phyloP scores from a whole-genome alignment of 306 rosid genomes.

The Cucumis melo region DNA sequence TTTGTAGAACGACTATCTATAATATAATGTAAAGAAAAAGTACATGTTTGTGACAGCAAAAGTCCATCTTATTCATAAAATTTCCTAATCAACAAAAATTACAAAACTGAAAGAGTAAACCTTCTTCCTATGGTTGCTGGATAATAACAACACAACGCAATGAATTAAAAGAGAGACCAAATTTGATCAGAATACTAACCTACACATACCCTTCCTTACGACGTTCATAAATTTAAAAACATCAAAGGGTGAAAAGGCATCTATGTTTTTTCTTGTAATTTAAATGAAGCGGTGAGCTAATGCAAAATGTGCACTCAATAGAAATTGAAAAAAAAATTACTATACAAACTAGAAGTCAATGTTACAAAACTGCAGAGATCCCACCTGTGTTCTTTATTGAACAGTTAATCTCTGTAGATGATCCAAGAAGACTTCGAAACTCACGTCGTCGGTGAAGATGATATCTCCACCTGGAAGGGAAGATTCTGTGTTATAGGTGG shows the following conservation, averaged over 20 bases:
- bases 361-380: conserved; percentile 17
- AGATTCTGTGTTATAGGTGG: conserved; percentile 66
- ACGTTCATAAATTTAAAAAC: not conserved
- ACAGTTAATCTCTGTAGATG: conserved; percentile 95
- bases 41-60: not conserved
- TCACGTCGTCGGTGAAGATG: conserved; percentile 83
- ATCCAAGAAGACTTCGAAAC: conserved; percentile 92
- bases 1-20: not conserved
- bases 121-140: not conserved
- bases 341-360: conserved; percentile 20
- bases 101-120: not conserved
- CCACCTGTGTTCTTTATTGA: conserved; percentile 28
- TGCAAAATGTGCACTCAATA: not conserved
- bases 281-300: not conserved
- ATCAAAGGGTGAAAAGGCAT: not conserved
- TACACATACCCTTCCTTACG: not conserved
- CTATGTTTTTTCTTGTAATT: not conserved
- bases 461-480: conserved; percentile 74
- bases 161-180: not conserved
- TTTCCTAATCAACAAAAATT: not conserved
- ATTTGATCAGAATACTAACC: not conserved
- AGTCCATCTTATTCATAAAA: not conserved
- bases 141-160: not conserved
- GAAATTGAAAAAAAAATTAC: conserved; percentile 1
- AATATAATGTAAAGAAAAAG: not conserved